phyloP scores from a whole-genome alignment of 306 rosid genomes.

The Prunus salicina region DNA sequence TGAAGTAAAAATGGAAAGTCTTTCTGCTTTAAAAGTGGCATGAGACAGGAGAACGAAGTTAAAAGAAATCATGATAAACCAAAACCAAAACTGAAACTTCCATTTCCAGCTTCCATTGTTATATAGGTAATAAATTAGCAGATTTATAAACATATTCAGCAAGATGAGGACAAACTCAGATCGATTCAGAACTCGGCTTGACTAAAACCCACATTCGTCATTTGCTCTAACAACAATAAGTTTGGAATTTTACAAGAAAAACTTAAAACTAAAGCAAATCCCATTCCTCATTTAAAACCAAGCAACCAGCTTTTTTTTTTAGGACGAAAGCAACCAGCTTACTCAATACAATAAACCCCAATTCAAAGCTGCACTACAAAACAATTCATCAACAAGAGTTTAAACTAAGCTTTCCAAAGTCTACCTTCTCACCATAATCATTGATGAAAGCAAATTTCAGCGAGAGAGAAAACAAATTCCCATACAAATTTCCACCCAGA shows the following conservation, averaged over 20 bases:
- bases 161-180: slow-evolving; percentile 22
- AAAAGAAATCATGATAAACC: slow-evolving; percentile 11
- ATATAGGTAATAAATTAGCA: background rate
- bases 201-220: slow-evolving; percentile 15
- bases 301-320: no score
- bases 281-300: background rate
- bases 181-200: slow-evolving; percentile 16
- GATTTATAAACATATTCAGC: background rate
- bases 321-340: slow-evolving; percentile 6
- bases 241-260: background rate
- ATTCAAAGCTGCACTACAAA: slow-evolving; percentile 20
- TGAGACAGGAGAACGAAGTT: background rate
- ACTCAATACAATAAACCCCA: slow-evolving; percentile 19
- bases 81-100: background rate
- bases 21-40: slow-evolving; percentile 14
- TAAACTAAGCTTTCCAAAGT: slow-evolving; percentile 14
- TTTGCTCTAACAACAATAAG: slow-evolving; percentile 13
- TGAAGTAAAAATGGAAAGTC: background rate
- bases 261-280: slow-evolving; percentile 11
- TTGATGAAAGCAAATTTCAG: slow-evolving; percentile 12
- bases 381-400: background rate
- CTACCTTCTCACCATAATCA: slow-evolving; percentile 22
- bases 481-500: slow-evolving; percentile 22
- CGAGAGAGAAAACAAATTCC: background rate
- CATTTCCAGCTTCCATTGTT: slow-evolving; percentile 7